Conservation (phyloP, 176 grass and related monocot species). For the Leersia perrieri region DNA sequence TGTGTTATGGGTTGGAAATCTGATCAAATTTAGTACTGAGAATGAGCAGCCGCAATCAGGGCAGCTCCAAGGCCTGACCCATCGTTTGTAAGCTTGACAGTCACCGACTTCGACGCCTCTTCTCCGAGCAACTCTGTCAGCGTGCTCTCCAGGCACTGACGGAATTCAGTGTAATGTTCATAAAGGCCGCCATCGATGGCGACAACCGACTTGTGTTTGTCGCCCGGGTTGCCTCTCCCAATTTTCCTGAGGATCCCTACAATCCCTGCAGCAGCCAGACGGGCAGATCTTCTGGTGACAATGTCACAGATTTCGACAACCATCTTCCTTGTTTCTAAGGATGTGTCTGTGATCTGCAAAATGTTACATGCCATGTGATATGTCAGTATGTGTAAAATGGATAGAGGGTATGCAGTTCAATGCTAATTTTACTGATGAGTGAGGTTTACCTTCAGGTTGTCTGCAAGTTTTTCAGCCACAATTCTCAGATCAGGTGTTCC, state of each 20-base stretch:
- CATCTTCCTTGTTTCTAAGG: conserved; percentile 64
- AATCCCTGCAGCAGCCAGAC: conserved; percentile 79
- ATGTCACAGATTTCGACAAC: conserved; percentile 67
- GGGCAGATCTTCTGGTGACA: conserved; percentile 61
- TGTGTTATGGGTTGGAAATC: too few species aligned
- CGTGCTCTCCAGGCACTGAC: conserved; percentile 66
- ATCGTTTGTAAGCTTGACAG: conserved; percentile 58
- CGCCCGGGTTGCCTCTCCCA: conserved; percentile 34
- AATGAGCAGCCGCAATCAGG: conserved; percentile 70
- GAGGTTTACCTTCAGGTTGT: conserved; percentile 29
- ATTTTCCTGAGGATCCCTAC: conserved; percentile 80
- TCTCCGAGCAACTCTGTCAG: conserved; percentile 66
- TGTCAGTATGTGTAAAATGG: not conserved
- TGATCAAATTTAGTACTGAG: conserved; percentile 22
- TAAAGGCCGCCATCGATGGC: conserved; percentile 80
- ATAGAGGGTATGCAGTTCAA: not conserved
- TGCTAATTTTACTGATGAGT: not conserved
- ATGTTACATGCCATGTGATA: not conserved
- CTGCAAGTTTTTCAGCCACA: conserved; percentile 47
- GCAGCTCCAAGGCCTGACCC: conserved; percentile 89
- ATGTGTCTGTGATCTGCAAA: conserved; percentile 39
- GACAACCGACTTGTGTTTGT: conserved; percentile 50
- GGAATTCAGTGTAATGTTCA: conserved; percentile 54
- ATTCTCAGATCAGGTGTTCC: conserved; percentile 49
- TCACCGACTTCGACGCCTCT: conserved; percentile 42